Evolutionary conservation across 1,284 basidiomycete species (phyloP), one percentile per base, ranked within the genome.

Genomic region (Cutaneotrichosporon cavernicola): DNA sequence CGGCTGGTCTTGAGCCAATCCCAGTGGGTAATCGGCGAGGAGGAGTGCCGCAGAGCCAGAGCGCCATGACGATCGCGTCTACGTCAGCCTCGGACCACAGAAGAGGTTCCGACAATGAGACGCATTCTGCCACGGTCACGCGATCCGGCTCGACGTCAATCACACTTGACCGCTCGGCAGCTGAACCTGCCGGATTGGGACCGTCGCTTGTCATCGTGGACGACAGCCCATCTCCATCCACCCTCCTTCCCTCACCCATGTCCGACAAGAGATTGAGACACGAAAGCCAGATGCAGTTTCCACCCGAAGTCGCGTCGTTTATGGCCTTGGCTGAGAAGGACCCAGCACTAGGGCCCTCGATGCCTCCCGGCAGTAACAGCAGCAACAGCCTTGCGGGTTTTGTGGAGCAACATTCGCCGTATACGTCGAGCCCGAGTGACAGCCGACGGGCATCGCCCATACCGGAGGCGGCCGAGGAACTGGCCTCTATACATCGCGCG

Each of bases 271-370:
- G 73, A 56, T 32, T 70, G 30, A 69, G 72, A 13, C 70, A 74
- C 21, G 76, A 77, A 55, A 76, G 74, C 61, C 65, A 73, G 43
- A 77, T 79, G 70, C 66, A 66, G 1, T 78, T 77, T 60, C 75
- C 76, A 7, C 74, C 77, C 18, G 77, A 79, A 64, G 75, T 78
- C 16, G 65, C 71, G n/a, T 75, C 74, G 11, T 78, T 73, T 61
- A 75, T 79, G 70, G 62, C 75, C 2, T 61, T 79, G 1, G 75
- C 73, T 11, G 76, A 78, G 52, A 56, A 56, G 55, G 52, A 38
- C 34, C 34, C 32, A 49, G 56, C 51, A 32, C 31, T 53, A 53
- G 51, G 51, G 18, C 51, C 30, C 2, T n/a, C 30, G 11, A n/a
- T 53, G n/a, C 51, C 38, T 14, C 5, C 32, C 38, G 22, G 36